Conservation (phyloP, 1,139 yeast species). For the Nakaseomyces delphensis region DNA sequence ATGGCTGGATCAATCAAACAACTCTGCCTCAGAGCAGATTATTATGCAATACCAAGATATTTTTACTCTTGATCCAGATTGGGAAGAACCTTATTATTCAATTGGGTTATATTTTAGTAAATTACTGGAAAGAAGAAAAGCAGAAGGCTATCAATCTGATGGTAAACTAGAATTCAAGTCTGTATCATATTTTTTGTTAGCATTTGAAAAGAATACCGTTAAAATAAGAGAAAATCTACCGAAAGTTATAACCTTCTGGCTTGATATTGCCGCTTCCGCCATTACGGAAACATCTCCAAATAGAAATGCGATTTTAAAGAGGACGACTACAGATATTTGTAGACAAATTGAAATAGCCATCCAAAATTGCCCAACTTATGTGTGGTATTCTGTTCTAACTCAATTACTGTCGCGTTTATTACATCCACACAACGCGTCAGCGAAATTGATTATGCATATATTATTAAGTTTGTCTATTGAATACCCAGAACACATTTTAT, state of each 20-base stretch:
- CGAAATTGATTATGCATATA: conserved; percentile 47
- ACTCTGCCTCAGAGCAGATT: conserved; percentile 68
- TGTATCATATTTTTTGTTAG: conserved; percentile 53
- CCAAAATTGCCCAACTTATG: conserved; percentile 46
- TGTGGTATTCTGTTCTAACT: conserved; percentile 81
- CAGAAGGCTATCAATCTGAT: conserved; percentile 33
- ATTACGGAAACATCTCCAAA: conserved; percentile 14
- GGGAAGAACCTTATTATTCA: conserved; percentile 78
- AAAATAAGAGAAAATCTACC: conserved; percentile 83
- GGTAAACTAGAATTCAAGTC: conserved; percentile 67
- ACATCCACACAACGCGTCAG: conserved; percentile 53
- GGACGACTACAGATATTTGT: conserved; percentile 26
- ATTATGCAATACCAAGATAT: conserved; percentile 61
- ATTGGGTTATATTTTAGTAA: conserved; percentile 75
- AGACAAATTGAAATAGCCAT: conserved; percentile 44
- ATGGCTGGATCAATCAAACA: conserved; percentile 86
- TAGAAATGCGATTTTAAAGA: conserved; percentile 26
- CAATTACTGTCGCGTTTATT: conserved; percentile 75
- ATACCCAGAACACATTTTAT: conserved; percentile 76
- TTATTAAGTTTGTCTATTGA: conserved; percentile 47
- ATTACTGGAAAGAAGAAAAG: conserved; percentile 53
- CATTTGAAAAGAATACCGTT: conserved; percentile 60
- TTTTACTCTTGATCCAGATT: conserved; percentile 44
- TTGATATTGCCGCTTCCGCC: conserved; percentile 59
- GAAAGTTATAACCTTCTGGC: conserved; percentile 82